A percentile compares a stretch with the other conserved stretches of the same genome.
phyloP scores from a whole-genome alignment of 257 asterid genomes.

The Nicotiana knightiana region DNA sequence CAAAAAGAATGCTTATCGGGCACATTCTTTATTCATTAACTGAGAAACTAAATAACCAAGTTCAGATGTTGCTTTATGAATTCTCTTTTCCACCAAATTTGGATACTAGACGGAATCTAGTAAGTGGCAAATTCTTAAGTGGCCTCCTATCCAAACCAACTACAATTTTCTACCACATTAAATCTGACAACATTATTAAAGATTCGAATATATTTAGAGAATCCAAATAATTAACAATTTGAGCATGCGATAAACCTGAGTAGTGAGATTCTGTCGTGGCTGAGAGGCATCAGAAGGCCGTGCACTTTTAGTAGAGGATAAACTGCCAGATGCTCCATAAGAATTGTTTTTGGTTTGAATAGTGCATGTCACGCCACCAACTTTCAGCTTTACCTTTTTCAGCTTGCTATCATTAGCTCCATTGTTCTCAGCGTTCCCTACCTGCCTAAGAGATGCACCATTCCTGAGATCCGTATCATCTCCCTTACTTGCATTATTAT shows the following conservation, averaged over 20 bases:
- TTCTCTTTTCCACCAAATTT: not conserved
- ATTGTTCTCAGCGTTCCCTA: constrained; percentile 20
- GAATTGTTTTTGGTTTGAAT: constrained; percentile 60
- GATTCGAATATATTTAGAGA: not conserved
- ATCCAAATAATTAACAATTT: not conserved
- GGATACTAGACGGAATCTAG: not conserved
- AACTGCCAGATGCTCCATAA: constrained; percentile 45
- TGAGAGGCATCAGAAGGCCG: constrained; percentile 47
- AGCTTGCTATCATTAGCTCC: constrained; percentile 50
- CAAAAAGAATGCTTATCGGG: not conserved
- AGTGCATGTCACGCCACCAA: constrained; percentile 65
- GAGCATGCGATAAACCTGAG: constrained; percentile 42
- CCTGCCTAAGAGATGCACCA: not conserved
- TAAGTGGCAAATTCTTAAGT: not conserved
- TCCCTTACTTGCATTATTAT: constrained; percentile 25
- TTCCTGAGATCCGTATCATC: constrained; percentile 9
- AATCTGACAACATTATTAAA: not conserved
- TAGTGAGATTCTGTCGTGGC: constrained; percentile 37
- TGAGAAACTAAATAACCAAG: not conserved
- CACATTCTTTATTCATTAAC: not conserved
- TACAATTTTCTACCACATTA: not conserved
- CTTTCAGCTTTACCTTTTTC: constrained; percentile 68
- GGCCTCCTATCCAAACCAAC: not conserved
- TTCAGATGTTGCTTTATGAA: not conserved
- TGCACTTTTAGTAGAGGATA: constrained; percentile 34